Conservation (phyloP, 1,284 basidiomycete species). For the Xerocomus minutiporus region DNA sequence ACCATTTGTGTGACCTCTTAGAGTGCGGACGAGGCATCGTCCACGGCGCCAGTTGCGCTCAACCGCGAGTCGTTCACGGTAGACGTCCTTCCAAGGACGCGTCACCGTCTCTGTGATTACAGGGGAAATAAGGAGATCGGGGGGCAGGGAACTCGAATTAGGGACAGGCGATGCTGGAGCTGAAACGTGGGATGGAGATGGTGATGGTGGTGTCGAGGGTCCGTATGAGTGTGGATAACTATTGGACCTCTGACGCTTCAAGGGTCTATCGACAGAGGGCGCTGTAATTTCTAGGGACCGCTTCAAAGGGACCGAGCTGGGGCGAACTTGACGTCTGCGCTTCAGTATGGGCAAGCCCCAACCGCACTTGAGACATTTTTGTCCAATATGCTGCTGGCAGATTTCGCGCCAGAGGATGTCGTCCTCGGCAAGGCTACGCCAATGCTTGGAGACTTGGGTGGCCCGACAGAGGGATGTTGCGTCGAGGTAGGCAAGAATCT, state of each 20-base stretch:
- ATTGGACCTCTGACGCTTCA: conserved; percentile 51
- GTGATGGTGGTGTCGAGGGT: neutral
- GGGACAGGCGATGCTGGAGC: conserved; percentile 15
- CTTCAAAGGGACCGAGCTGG: conserved; percentile 39
- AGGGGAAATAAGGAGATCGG: conserved; percentile 16
- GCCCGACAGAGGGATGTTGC: conserved; percentile 94
- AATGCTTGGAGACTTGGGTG: conserved; percentile 86
- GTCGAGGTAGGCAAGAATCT: conserved; percentile 89
- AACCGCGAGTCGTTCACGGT: conserved; percentile 92
- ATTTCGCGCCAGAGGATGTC: conserved; percentile 95
- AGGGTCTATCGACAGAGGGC: conserved; percentile 29
- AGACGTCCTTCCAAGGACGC: conserved; percentile 98
- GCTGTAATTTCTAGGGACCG: conserved; percentile 34
- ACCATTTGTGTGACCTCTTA: conserved; percentile 93
- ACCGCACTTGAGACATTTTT: conserved; percentile 95
- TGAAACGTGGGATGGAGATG: conserved; percentile 10
- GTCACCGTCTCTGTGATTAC: conserved; percentile 40
- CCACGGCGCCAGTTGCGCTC: conserved; percentile 98
- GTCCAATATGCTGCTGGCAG: conserved; percentile 98
- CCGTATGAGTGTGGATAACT: neutral
- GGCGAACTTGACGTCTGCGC: conserved; percentile 51
- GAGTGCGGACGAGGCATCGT: conserved; percentile 76
- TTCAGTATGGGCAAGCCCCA: conserved; percentile 96
- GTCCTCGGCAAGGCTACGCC: conserved; percentile 92
- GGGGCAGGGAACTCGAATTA: conserved; percentile 11